phyloP scores from a whole-genome alignment of 371 early-diverging fungal genomes.

The Mucor irregularis region DNA sequence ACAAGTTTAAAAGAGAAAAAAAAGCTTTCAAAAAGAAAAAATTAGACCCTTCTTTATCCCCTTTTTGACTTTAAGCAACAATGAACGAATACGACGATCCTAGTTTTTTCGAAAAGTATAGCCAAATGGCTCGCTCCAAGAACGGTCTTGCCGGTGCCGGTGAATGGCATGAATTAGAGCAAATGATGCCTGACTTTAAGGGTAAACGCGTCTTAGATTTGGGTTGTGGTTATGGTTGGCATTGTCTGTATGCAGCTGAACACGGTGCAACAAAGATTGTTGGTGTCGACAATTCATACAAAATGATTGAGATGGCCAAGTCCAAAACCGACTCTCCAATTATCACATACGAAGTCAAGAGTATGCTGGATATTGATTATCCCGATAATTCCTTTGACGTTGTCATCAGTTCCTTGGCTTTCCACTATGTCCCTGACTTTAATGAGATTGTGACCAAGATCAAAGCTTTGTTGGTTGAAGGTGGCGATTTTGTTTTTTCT shows the following conservation, averaged over 20 bases:
- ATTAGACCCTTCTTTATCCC: too few species aligned
- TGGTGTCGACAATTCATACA: conserved; percentile 20
- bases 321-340: conserved; percentile 4
- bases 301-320: conserved; percentile 18
- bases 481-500: conserved; percentile 23
- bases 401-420: conserved; percentile 21
- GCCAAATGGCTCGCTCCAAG: conserved; percentile 16
- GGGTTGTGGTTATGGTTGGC: conserved; percentile 29
- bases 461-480: not conserved
- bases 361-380: conserved; percentile 12
- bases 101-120: conserved; percentile 17
- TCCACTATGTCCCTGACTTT: conserved; percentile 22
- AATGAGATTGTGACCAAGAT: conserved; percentile 8
- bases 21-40: not conserved
- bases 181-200: conserved; percentile 16
- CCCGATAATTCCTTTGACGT: conserved; percentile 15
- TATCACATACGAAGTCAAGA: not conserved
- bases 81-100: conserved; percentile 23
- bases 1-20: too few species aligned
- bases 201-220: conserved; percentile 20
- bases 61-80: too few species aligned
- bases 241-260: conserved; percentile 20
- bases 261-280: conserved; percentile 13
- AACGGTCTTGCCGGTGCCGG: conserved; percentile 17
- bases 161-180: conserved; percentile 20